These are phyloP conservation scores for Artemisia annua DNA, from an alignment of 129 eudicot species.

Conservation along the genomic window DNA sequence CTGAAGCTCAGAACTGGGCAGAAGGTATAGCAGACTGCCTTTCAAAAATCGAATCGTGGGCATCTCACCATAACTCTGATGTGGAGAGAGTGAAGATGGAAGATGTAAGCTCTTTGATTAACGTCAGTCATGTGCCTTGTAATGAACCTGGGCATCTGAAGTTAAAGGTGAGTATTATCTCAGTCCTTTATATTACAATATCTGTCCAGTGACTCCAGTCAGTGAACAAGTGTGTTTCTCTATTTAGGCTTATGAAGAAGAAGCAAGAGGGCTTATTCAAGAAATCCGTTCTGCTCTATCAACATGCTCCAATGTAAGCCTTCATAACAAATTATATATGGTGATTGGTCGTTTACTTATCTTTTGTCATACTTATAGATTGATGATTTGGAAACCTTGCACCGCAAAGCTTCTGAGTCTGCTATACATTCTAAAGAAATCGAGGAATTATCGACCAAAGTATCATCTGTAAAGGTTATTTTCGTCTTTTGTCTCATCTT, in stretches of 20 bases:
- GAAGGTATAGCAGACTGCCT: conserved; percentile 67
- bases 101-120: conserved; percentile 53
- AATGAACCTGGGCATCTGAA: conserved; percentile 64
- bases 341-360: conserved; percentile 10
- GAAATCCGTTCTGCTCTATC: conserved; percentile 63
- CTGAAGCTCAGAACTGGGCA: conserved; percentile 85
- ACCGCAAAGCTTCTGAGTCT: conserved; percentile 44
- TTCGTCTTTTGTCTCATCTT: conserved; percentile 5
- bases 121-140: conserved; percentile 59
- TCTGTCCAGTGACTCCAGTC: neutral
- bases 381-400: conserved; percentile 68
- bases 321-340: neutral
- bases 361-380: conserved; percentile 41
- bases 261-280: conserved; percentile 61
- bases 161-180: conserved; percentile 59
- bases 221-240: conserved; percentile 18
- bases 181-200: neutral
- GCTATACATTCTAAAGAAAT: conserved; percentile 71
- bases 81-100: conserved; percentile 68
- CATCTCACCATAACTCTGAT: conserved; percentile 25
- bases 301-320: conserved; percentile 30
- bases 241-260: conserved; percentile 58
- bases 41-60: conserved; percentile 57
- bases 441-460: conserved; percentile 52
- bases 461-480: conserved; percentile 68